phyloP scores from a whole-genome alignment of 352 stramenopile species.

The Thalassiosira livingstoniorum region DNA sequence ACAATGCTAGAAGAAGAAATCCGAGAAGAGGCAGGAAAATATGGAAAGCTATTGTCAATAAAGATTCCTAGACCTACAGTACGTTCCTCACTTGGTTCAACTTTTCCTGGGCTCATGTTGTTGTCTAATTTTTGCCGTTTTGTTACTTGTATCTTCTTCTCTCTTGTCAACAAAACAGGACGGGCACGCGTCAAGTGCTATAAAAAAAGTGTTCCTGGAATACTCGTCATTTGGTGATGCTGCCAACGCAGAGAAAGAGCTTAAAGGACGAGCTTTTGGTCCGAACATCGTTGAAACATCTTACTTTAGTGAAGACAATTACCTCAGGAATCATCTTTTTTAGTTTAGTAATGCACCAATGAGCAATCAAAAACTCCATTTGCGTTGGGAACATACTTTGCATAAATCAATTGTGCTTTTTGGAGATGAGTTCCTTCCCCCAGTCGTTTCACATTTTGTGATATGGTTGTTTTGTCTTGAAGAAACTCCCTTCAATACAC shows the following conservation, averaged over 20 bases:
- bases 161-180: slow-evolving; percentile 29
- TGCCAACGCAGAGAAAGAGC: slow-evolving; percentile 87
- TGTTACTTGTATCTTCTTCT: not conserved
- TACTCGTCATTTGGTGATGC: slow-evolving; percentile 89
- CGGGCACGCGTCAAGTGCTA: slow-evolving; percentile 49
- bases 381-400: not conserved
- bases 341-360: slow-evolving; percentile 4
- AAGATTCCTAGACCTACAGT: slow-evolving; percentile 87
- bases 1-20: slow-evolving; percentile 96
- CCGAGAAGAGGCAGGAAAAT: slow-evolving; percentile 93
- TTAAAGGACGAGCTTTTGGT: slow-evolving; percentile 93
- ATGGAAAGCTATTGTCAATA: slow-evolving; percentile 85
- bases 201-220: slow-evolving; percentile 92
- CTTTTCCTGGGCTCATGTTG: not conserved
- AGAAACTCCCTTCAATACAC: not conserved
- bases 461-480: not conserved
- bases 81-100: slow-evolving; percentile 40
- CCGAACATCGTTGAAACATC: slow-evolving; percentile 91
- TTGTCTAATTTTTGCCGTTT: slow-evolving; percentile 3
- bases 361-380: not conserved
- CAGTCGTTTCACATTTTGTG: not conserved
- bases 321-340: slow-evolving; percentile 68
- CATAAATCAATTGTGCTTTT: not conserved
- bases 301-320: slow-evolving; percentile 91
- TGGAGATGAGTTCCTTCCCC: slow-evolving; percentile 7